These are phyloP conservation scores for Aspergillus costaricaensis DNA, from an alignment of 2,329 filamentous ascomycete species.

Conservation along the genomic window DNA sequence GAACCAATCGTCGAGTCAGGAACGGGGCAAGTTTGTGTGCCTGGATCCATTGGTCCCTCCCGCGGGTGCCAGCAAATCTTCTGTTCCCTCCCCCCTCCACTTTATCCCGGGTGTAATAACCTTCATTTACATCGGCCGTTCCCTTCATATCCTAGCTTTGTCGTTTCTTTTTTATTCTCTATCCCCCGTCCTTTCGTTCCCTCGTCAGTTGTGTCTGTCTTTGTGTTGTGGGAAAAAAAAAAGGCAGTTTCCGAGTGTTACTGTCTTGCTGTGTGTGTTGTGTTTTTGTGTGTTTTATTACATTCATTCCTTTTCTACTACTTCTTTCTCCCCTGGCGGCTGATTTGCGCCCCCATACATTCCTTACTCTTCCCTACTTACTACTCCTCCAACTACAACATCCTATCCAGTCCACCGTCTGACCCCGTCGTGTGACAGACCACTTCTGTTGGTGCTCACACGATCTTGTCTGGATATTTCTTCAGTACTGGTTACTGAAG, in stretches of 20 bases:
- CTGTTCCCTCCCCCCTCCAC: too few relatives aligned
- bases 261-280: neutral
- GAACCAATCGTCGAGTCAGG: neutral
- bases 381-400: too few relatives aligned
- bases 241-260: neutral
- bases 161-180: neutral
- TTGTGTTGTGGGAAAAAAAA: neutral
- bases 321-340: constrained; percentile 7
- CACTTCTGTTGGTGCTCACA: constrained; percentile 13
- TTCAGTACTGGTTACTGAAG: constrained; percentile 35
- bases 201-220: constrained; percentile 1
- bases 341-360: neutral
- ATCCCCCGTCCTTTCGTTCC: neutral
- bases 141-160: neutral
- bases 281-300: constrained; percentile 7
- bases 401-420: constrained; percentile 7
- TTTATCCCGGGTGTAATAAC: neutral
- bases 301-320: constrained; percentile 9
- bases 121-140: neutral
- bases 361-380: constrained; percentile 5
- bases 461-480: constrained; percentile 4
- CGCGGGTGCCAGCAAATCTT: neutral
- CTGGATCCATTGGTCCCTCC: neutral
- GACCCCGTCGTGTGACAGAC: constrained; percentile 19
- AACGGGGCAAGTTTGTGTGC: neutral